A percentile compares a stretch with the other conserved stretches of the same genome.
phyloP scores from a whole-genome alignment of 2,329 filamentous ascomycete genomes.

The Talaromyces sp. region DNA sequence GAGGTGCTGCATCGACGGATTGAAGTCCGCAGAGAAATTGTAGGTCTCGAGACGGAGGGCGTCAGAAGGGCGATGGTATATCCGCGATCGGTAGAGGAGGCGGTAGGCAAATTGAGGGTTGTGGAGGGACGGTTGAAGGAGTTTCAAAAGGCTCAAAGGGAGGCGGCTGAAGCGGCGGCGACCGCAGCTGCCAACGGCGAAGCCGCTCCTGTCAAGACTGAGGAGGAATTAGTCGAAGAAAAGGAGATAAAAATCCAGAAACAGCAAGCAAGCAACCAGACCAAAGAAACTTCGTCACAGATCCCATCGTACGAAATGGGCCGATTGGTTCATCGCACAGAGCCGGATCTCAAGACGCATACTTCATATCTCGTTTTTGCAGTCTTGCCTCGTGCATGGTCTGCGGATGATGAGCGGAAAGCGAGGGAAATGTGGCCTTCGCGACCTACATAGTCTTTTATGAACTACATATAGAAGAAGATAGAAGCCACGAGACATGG shows the following conservation, averaged over 20 bases:
- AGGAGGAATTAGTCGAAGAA: slow-evolving; percentile 5
- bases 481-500: background rate
- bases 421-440: slow-evolving; percentile 64
- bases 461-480: background rate
- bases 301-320: slow-evolving; percentile 69
- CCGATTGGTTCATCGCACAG: slow-evolving; percentile 72
- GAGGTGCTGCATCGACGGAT: slow-evolving; percentile 78
- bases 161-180: slow-evolving; percentile 20
- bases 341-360: slow-evolving; percentile 89
- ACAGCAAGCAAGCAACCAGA: background rate
- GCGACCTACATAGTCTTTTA: background rate
- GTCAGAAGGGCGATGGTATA: slow-evolving; percentile 64
- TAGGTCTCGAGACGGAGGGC: slow-evolving; percentile 68
- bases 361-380: slow-evolving; percentile 98
- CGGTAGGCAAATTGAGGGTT: slow-evolving; percentile 67
- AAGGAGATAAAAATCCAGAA: slow-evolving; percentile 7
- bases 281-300: slow-evolving; percentile 15
- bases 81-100: slow-evolving; percentile 70
- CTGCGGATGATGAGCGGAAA: slow-evolving; percentile 70
- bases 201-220: background rate
- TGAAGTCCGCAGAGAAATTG: slow-evolving; percentile 76
- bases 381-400: slow-evolving; percentile 81
- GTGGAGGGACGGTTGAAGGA: slow-evolving; percentile 68
- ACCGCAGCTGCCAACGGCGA: slow-evolving; percentile 23
- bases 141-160: slow-evolving; percentile 52